Evolutionary conservation across 768 basidiomycete species (phyloP).

Genomic region (Mycena filopes): DNA sequence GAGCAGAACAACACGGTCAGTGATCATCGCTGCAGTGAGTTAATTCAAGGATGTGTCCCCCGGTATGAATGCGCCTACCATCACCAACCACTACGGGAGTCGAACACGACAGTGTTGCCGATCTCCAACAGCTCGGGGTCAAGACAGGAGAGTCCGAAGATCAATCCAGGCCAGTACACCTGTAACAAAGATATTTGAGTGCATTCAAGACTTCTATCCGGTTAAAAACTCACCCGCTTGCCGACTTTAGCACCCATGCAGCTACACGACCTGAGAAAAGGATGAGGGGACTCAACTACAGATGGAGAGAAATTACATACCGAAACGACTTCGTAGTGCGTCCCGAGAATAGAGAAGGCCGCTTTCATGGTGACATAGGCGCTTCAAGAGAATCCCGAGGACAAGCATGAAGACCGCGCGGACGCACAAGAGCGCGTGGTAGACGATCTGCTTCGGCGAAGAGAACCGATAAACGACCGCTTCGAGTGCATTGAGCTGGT

Average conservation of each 20-base stretch:
- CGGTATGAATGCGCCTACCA: conserved; percentile 37
- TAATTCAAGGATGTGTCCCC: not conserved
- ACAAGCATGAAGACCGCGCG: conserved; percentile 48
- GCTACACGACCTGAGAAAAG: too few relatives aligned
- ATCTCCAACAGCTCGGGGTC: conserved; percentile 61
- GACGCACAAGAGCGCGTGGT: conserved; percentile 51
- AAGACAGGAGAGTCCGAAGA: conserved; percentile 54
- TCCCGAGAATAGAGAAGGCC: conserved; percentile 55
- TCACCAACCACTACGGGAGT: conserved; percentile 55
- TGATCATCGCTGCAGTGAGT: conserved; percentile 53
- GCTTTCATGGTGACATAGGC: conserved; percentile 44
- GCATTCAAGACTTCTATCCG: too few relatives aligned
- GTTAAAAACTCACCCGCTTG: conserved; percentile 42
- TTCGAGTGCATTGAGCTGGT: conserved; percentile 48
- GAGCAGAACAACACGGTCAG: conserved; percentile 60
- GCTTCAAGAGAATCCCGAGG: conserved; percentile 53
- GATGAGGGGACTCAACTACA: too few relatives aligned
- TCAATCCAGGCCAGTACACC: conserved; percentile 59
- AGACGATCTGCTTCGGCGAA: conserved; percentile 49
- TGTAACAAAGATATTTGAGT: not conserved
- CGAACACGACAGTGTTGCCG: conserved; percentile 61
- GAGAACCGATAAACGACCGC: conserved; percentile 57
- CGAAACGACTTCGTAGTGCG: conserved; percentile 58
- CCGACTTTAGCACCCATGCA: conserved; percentile 64
- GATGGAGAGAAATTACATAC: too few relatives aligned